phyloP scores from a whole-genome alignment of 2,329 filamentous ascomycete genomes.

The Curvularia sp. region DNA sequence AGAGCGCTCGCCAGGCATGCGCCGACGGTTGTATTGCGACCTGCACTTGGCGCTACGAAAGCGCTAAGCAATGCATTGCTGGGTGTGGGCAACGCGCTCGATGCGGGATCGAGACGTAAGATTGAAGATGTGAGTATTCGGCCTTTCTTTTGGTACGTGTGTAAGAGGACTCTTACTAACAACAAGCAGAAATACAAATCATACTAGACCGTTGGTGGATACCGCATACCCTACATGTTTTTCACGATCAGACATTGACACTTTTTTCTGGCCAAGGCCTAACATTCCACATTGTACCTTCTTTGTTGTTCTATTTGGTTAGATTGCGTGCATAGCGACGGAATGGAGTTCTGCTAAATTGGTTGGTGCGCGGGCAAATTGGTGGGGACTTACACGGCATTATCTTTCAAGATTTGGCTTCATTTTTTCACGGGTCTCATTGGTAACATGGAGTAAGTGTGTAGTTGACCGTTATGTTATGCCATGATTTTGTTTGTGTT shows the following conservation, averaged over 20 bases:
- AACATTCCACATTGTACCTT: neutral
- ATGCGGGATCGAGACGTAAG: conserved; percentile 79
- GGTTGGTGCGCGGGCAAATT: neutral
- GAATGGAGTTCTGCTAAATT: conserved; percentile 9
- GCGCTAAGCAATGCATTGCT: conserved; percentile 87
- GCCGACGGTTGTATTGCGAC: conserved; percentile 90
- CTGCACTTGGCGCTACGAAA: conserved; percentile 88
- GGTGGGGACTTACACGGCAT: neutral
- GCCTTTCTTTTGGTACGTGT: neutral
- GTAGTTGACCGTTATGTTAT: neutral
- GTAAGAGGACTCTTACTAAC: neutral
- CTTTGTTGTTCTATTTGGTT: neutral
- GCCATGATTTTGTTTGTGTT: neutral
- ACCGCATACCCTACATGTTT: neutral
- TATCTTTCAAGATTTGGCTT: neutral
- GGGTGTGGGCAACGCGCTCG: conserved; percentile 90
- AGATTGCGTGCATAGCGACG: conserved; percentile 18
- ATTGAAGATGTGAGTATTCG: conserved; percentile 81
- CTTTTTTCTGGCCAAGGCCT: neutral
- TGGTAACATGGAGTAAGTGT: neutral
- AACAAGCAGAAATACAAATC: conserved; percentile 18
- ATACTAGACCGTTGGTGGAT: conserved; percentile 7
- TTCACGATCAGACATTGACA: neutral
- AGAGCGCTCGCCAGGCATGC: conserved; percentile 79
- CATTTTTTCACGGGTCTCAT: neutral